Evolutionary conservation across 2,329 filamentous ascomycete genomes (phyloP), one percentile per base, ranked within the genome.

Genomic region (Beauveria brongniartii): DNA sequence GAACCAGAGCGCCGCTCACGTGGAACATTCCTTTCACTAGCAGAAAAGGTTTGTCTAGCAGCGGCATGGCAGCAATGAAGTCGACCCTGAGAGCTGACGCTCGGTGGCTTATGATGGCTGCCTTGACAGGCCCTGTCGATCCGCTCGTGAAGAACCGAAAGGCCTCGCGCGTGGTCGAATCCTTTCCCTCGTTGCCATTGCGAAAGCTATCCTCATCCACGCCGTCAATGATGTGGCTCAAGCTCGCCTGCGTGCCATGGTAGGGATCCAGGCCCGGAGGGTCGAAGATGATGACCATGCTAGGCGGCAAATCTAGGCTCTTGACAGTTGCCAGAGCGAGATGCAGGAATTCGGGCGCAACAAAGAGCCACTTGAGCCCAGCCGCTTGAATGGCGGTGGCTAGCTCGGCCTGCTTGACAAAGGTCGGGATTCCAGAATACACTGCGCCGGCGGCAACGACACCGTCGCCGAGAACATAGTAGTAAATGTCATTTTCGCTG

Each of bases 361-460:
- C 57, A 26, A 53, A 59, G 48, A 59, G 57, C 57, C 57, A 59
- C 40, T 40, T 46, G 18, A 59, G 18, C 2, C 57, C 57, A 2
- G 57, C 47, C 10, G 48, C 26, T 1, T 18, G 37, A 26, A 59
- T 59, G 10, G 57, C 57, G 18, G 57, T 59, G 37, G 48, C 48
- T n/a, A 59, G 57, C 57, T 59, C 57, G 12, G 57, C 57, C 48
- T 59, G 48, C 40, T 46, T 59, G 48, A 59, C 57, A 53, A 59
- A 59, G 20, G 57, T 59, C 48, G 57, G 57, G n/a, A 59, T 26
- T 9, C 57, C 57, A 3, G 57, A 3, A 26, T 34, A 59, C 18
- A 59, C 40, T 40, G 37, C 57, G 3, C 57, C 57, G 1, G 48
- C 57, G 14, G 57, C 57, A 8, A 59, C 37, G 22, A 14, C 57